A percentile compares a stretch with the other conserved stretches of the same genome.
Conservation (phyloP, 164 flowering plant species). For the Euptelea pleiosperma region DNA sequence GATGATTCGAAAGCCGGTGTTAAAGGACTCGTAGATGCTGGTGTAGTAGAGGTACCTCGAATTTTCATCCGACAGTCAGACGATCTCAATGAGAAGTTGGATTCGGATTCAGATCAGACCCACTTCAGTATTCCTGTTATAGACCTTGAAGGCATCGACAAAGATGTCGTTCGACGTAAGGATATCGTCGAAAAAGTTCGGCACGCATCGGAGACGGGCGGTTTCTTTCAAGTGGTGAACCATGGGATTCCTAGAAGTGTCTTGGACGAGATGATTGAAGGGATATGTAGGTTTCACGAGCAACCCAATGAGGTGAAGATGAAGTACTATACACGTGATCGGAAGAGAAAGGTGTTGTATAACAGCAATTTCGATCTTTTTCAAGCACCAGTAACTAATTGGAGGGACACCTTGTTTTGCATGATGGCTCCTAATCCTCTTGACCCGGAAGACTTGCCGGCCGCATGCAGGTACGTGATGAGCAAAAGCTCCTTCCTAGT, state of each 20-base stretch:
- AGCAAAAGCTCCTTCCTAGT: no score
- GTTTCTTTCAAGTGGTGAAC: constrained; percentile 22
- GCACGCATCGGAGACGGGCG: constrained; percentile 17
- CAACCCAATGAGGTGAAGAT: constrained; percentile 12
- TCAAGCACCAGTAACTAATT: no score
- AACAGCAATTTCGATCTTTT: no score
- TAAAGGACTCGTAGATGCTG: constrained; percentile 28
- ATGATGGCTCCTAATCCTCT: no score
- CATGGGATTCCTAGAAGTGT: constrained; percentile 16
- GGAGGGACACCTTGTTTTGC: no score
- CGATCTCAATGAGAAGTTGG: neutral
- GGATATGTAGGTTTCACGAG: constrained; percentile 6
- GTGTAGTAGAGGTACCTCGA: constrained; percentile 17
- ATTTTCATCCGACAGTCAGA: constrained; percentile 26
- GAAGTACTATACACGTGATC: neutral
- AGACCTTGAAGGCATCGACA: constrained; percentile 11
- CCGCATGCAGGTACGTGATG: constrained; percentile 31
- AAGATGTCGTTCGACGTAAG: neutral
- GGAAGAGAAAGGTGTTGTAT: neutral
- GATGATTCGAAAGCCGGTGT: constrained; percentile 32
- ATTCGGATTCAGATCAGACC: neutral
- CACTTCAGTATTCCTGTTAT: constrained; percentile 21
- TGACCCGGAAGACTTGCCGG: constrained; percentile 22
- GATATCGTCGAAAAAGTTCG: constrained; percentile 12
- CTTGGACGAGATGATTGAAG: constrained; percentile 12